Conservation (phyloP, 2,329 filamentous ascomycete species). For the Fusarium camptoceras region DNA sequence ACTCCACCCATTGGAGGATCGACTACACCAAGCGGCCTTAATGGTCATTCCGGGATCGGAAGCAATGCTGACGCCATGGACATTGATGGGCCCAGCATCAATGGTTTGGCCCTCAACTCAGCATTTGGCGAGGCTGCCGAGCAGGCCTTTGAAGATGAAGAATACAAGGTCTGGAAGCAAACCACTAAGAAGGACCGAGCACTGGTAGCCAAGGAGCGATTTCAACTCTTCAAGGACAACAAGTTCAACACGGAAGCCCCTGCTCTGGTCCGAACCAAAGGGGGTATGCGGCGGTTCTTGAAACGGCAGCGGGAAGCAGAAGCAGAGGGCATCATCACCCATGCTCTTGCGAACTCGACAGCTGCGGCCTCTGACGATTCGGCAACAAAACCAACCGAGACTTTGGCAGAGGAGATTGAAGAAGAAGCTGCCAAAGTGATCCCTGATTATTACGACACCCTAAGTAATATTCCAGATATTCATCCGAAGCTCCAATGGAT, state of each 20-base stretch:
- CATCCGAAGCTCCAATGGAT: constrained; percentile 83
- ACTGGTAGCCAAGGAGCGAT: constrained; percentile 83
- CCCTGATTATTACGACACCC: constrained; percentile 93
- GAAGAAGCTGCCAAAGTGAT: constrained; percentile 85
- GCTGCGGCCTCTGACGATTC: constrained; percentile 59
- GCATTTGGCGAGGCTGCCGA: constrained; percentile 75
- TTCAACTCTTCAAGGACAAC: constrained; percentile 86
- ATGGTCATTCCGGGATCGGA: constrained; percentile 73
- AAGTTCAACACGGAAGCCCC: constrained; percentile 89
- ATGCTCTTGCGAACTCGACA: constrained; percentile 53
- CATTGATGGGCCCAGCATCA: constrained; percentile 80
- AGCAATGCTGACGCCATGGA: constrained; percentile 90
- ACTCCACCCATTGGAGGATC: constrained; percentile 83
- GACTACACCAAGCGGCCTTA: constrained; percentile 78
- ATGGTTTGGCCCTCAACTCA: constrained; percentile 71
- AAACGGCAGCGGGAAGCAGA: constrained; percentile 80
- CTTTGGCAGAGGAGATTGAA: constrained; percentile 94
- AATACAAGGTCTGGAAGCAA: constrained; percentile 99
- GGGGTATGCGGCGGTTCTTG: constrained; percentile 89
- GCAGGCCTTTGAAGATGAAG: constrained; percentile 88
- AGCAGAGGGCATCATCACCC: constrained; percentile 56
- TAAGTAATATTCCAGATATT: constrained; percentile 88
- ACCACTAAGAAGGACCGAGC: constrained; percentile 97
- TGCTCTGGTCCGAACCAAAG: constrained; percentile 84
- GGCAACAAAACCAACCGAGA: constrained; percentile 70